Percentiles rank a stretch among this genome's conserved stretches.
phyloP scores from a whole-genome alignment of 108 stramenopile species.

The Skeletonema grethae region DNA sequence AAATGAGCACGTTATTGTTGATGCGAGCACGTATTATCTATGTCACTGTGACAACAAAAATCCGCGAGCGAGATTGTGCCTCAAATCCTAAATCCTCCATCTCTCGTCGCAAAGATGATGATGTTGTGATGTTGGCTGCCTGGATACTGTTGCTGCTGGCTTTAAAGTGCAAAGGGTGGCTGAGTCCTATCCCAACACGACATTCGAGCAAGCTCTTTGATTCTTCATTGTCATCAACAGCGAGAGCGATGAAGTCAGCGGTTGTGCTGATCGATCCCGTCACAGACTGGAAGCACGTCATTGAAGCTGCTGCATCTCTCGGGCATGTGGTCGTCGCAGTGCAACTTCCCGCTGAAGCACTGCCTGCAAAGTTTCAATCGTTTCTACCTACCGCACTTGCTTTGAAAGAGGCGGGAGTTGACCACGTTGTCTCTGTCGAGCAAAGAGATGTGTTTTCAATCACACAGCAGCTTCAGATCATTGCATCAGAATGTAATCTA shows the following conservation, averaged over 20 bases:
- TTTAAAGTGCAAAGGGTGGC: no score
- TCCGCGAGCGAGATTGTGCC: no score
- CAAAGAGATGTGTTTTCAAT: slow-evolving; percentile 25
- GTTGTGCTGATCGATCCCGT: slow-evolving; percentile 30
- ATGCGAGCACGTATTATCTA: not conserved
- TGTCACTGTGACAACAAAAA: no score
- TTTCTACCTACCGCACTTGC: slow-evolving; percentile 16
- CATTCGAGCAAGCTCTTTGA: no score
- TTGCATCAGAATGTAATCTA: slow-evolving; percentile 1
- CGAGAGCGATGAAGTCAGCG: slow-evolving; percentile 6
- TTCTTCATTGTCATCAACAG: not conserved
- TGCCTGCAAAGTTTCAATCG: not conserved
- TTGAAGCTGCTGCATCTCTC: slow-evolving; percentile 13
- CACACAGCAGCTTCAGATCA: slow-evolving; percentile 6
- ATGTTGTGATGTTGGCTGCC: no score
- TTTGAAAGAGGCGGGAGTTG: slow-evolving; percentile 13
- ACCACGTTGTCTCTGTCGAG: slow-evolving; percentile 9
- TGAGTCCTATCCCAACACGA: no score
- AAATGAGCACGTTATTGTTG: not conserved
- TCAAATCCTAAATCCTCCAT: no score
- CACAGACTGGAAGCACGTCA: slow-evolving; percentile 32
- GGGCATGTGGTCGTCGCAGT: slow-evolving; percentile 13
- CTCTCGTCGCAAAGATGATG: no score
- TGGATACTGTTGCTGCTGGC: no score
- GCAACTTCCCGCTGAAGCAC: slow-evolving; percentile 11